Evolutionary conservation across 2,329 filamentous ascomycete genomes (phyloP).

Genomic region (Samsoniella hepiali): DNA sequence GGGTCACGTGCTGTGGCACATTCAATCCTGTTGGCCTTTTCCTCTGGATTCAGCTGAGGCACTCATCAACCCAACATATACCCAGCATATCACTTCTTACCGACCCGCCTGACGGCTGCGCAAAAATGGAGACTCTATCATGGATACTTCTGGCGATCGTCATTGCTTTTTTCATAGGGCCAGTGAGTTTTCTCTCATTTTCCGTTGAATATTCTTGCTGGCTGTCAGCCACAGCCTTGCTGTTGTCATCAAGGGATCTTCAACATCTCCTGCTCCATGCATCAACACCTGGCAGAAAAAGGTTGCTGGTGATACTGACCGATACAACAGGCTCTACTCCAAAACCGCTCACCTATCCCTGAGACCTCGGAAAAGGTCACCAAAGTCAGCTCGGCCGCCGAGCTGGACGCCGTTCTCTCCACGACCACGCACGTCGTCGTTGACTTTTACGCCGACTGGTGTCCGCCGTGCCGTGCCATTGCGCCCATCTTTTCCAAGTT

Average conservation of each 20-base stretch:
- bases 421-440: slow-evolving; percentile 62
- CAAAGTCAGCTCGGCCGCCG: slow-evolving; percentile 29
- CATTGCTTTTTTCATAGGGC: not conserved
- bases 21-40: not conserved
- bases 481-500: slow-evolving; percentile 58
- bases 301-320: not conserved
- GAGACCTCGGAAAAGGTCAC: slow-evolving; percentile 39
- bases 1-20: not conserved
- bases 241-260: not conserved
- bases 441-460: slow-evolving; percentile 87
- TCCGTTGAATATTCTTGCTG: not conserved
- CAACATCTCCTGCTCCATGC: not conserved
- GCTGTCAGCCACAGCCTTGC: not conserved
- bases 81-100: not conserved
- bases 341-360: slow-evolving; percentile 32
- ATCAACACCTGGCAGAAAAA: not conserved
- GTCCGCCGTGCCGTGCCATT: slow-evolving; percentile 87
- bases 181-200: not conserved
- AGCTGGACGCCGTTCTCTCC: slow-evolving; percentile 28
- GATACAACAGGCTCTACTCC: not conserved
- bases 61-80: not conserved
- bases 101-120: not conserved
- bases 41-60: not conserved
- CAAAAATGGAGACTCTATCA: not conserved
- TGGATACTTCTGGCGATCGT: not conserved